Evolutionary conservation across 2,329 filamentous ascomycete species (phyloP).

Genomic region (Curvularia verruculosa): DNA sequence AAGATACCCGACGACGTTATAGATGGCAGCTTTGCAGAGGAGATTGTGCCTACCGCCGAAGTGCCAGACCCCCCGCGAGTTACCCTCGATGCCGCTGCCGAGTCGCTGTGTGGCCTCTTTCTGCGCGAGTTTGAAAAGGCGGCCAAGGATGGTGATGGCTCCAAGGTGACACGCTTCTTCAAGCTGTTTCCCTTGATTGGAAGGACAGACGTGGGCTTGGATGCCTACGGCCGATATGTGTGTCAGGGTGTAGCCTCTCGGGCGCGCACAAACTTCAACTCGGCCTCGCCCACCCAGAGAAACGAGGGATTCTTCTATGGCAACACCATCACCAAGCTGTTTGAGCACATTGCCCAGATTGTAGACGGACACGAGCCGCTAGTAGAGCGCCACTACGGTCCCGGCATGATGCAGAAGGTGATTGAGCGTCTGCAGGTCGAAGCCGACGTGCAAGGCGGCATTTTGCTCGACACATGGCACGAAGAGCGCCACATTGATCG

Average conservation of each 20-base stretch:
- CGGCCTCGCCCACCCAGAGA: constrained; percentile 64
- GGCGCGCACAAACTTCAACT: constrained; percentile 80
- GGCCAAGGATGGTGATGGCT: constrained; percentile 81
- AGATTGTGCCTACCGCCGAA: constrained; percentile 93
- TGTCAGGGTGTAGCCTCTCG: constrained; percentile 90
- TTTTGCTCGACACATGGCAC: constrained; percentile 92
- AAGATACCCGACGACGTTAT: constrained; percentile 81
- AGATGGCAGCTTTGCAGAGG: constrained; percentile 82
- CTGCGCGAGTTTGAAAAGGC: constrained; percentile 94
- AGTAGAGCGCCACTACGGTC: constrained; percentile 92
- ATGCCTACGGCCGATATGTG: constrained; percentile 95
- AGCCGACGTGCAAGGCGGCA: constrained; percentile 94
- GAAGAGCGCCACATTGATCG: constrained; percentile 86
- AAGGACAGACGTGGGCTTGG: constrained; percentile 83
- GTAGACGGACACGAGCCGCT: constrained; percentile 89
- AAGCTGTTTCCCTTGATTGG: constrained; percentile 96
- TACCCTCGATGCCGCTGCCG: constrained; percentile 84
- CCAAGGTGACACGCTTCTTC: constrained; percentile 93
- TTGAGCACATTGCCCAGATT: constrained; percentile 97
- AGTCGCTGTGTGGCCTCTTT: constrained; percentile 89
- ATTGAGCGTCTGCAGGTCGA: constrained; percentile 93
- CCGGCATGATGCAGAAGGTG: constrained; percentile 91
- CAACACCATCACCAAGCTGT: constrained; percentile 85
- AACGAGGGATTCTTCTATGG: constrained; percentile 91
- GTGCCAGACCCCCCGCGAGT: constrained; percentile 89